Base-by-base conservation (phyloP, 2,329 filamentous ascomycete species). In the Sclerotinia glacialis region DNA sequence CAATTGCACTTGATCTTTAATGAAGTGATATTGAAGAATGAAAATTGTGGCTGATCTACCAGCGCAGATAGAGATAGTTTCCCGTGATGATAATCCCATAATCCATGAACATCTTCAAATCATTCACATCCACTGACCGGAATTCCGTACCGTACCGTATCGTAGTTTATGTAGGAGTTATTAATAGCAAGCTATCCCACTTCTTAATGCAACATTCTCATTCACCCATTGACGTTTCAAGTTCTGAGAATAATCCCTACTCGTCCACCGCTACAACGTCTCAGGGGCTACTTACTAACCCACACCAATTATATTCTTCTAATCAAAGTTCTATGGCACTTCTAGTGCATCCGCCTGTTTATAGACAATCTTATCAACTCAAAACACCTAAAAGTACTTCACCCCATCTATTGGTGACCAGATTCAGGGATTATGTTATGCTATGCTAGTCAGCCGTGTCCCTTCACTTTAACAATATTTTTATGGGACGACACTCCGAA, bases 401-500 rank as follows among this genome's bases (percentile, higher is more conserved):
- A 21, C 52, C 31, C 28, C 52, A 40, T 55, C 3, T 5, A 8
- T 23, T 37, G 14, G 3, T 12, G 31, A 31, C n/a, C 18, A 26
- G 7, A 54, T 34, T n/a, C 26, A 34, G 50, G 4, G 18, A 5
- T 53, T 34, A 18, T 12, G 7, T 3, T 28, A n/a, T 4, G 18
- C 7, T 9, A 50, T 14, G 31, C 50, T 31, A 28, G 50, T 28
- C 31, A 9, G 18, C 14, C 16, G 11, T 21, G 12, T 53, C 11
- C 21, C 26, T n/a, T 16, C 55, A 46, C 55, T 9, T 31, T 28
- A 21, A 14, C 23, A 28, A 28, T 16, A 44, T 21, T 28, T 28
- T 56, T 58, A 44, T 31, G 23, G 54, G 26, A 42, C 55, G 18
- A 42, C 23, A 46, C 42, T 47, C 46, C 42, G 56, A 59, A 34